Evolutionary conservation across 1,284 basidiomycete genomes (phyloP), one percentile per base, ranked within the genome.

Genomic region (Ustilago sp.): DNA sequence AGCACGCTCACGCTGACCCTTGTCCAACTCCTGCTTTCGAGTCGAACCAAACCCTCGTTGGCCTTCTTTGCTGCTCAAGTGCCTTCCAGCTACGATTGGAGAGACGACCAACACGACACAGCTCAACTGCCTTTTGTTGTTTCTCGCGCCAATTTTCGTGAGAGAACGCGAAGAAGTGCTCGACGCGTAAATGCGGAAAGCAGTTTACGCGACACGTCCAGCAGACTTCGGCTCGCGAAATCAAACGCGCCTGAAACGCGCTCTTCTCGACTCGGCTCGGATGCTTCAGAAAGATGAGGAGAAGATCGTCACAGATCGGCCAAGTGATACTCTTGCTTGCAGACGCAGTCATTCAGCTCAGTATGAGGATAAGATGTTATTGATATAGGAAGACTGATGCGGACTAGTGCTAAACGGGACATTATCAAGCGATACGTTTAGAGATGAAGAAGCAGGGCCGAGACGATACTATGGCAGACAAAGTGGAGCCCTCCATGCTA

Each of bases 151-250:
- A 11, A 23, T 28, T 55, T 51, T 63, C 47, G 35, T 9, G 23
- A 41, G 50, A 39, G 50, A 39, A 50, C 34, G 47, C 41, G 45
- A 48, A 50, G 55, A 41, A n/a, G 23, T 63, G 70, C 39, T 63
- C 54, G 57, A 73, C 70, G 70, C 70, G 70, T 73, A 63, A 67
- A 73, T 67, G 57, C 36, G 19, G 3, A 39, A 31, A 41, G 59
- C 56, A 63, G 57, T 67, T 73, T 63, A 73, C 70, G 70, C 70
- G 70, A 67, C 70, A 73, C 70, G 70, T 60, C 68, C 19, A 17
- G 17, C 41, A 11, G 0, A 28, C 15, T 17, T 8, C 15, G 13
- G 32, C 11, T 17, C 45, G 43, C n/a, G 3, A 28, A 17, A 23
- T 4, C 31, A 23, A 9, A 28, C 32, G 19, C 35, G 19, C 38